A percentile compares a stretch with the other conserved stretches of the same genome.
These are phyloP conservation scores for Populus simonii DNA, from an alignment of 345 rosid genomes.

Conservation along the genomic window DNA sequence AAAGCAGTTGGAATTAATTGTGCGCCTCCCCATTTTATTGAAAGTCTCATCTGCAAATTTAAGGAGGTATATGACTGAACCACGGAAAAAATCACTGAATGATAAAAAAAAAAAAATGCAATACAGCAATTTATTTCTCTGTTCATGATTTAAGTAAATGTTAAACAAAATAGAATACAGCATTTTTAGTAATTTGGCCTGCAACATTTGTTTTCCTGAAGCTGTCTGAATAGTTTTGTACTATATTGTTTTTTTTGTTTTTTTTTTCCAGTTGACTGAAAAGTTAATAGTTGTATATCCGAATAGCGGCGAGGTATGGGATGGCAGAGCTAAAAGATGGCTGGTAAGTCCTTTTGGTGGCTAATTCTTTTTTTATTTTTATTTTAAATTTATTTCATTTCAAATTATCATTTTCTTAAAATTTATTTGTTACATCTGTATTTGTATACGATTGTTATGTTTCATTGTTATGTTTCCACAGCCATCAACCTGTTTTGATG, in stretches of 20 bases:
- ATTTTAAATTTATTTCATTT: background rate
- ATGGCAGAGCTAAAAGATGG: conserved; percentile 83
- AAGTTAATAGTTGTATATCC: conserved; percentile 80
- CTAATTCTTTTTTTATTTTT: too few relatives aligned
- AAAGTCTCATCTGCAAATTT: conserved; percentile 54
- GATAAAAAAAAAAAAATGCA: background rate
- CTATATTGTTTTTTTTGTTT: background rate
- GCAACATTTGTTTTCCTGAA: background rate
- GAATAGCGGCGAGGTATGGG: conserved; percentile 91
- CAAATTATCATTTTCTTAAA: background rate
- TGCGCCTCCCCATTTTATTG: conserved; percentile 76
- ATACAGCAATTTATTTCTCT: background rate
- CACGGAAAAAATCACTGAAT: background rate
- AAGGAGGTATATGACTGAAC: conserved; percentile 40
- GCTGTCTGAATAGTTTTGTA: background rate
- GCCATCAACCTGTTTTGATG: conserved; percentile 80
- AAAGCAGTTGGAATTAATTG: conserved; percentile 79
- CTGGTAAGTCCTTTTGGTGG: conserved; percentile 49
- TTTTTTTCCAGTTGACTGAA: conserved; percentile 49
- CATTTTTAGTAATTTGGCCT: background rate
- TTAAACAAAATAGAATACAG: too few relatives aligned
- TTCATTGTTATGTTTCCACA: conserved; percentile 20
- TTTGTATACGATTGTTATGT: background rate
- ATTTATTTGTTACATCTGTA: background rate
- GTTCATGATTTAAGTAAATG: too few relatives aligned